phyloP scores from a whole-genome alignment of 805 yeast genomes.

The Pichia membranifaciens region DNA sequence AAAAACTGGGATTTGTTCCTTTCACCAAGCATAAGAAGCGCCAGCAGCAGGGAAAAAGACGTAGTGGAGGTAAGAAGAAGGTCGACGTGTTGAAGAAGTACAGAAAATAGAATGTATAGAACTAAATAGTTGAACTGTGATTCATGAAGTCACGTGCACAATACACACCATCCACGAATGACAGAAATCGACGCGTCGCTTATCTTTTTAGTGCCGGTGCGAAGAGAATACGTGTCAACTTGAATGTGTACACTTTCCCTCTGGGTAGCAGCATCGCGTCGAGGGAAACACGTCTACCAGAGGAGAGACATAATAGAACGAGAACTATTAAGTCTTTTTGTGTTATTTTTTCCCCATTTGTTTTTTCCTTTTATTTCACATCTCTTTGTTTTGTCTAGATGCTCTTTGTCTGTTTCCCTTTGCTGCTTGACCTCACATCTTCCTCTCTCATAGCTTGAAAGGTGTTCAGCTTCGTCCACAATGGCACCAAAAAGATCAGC shows the following conservation, averaged over 20 bases:
- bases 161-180: too few species aligned
- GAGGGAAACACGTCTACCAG: too few species aligned
- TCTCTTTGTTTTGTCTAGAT: not conserved
- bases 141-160: too few species aligned
- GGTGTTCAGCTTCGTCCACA: conserved; percentile 2
- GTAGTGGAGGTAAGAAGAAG: conserved; percentile 32
- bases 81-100: conserved; percentile 48
- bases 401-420: not conserved
- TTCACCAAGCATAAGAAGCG: conserved; percentile 38
- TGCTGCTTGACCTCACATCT: not conserved
- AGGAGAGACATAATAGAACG: too few species aligned
- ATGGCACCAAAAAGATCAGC: conserved; percentile 23
- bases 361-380: too few species aligned
- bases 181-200: not conserved
- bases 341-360: too few species aligned
- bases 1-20: conserved; percentile 66
- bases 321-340: too few species aligned
- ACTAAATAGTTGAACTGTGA: too few species aligned
- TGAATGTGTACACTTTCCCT: too few species aligned
- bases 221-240: too few species aligned
- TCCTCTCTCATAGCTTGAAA: not conserved
- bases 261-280: too few species aligned
- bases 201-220: too few species aligned
- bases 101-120: conserved; percentile 17
- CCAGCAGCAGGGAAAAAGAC: conserved; percentile 25